Percentiles rank a stretch among this genome's conserved stretches.
Evolutionary conservation across 1,284 basidiomycete genomes (phyloP).

Genomic region (Puccinia hordei): DNA sequence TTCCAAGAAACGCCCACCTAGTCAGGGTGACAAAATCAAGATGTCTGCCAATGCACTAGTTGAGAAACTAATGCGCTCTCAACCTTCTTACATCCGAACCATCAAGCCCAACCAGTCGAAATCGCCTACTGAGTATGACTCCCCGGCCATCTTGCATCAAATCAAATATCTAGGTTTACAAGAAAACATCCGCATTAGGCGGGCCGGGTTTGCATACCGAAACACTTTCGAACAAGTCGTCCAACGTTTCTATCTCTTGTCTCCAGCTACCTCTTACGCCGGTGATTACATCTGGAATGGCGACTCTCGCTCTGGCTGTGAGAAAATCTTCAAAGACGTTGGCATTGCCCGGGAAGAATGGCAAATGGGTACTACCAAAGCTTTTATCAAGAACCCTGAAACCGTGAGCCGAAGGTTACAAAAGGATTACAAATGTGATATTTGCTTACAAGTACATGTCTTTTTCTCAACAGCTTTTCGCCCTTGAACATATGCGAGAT

Average conservation of each 20-base stretch:
- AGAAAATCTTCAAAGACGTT: conserved; percentile 88
- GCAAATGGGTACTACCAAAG: conserved; percentile 99
- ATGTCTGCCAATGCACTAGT: conserved; percentile 89
- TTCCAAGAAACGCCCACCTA: conserved; percentile 97
- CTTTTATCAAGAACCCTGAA: conserved; percentile 99
- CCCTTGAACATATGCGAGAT: conserved; percentile 96
- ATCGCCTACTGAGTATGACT: conserved; percentile 86
- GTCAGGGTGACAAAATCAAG: conserved; percentile 98
- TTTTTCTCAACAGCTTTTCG: conserved; percentile 74
- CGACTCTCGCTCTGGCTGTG: conserved; percentile 85
- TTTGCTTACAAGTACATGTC: neutral
- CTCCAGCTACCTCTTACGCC: conserved; percentile 92
- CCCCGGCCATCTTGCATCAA: conserved; percentile 92
- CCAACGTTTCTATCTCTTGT: conserved; percentile 89
- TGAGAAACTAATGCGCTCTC: conserved; percentile 91
- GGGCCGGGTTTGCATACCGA: conserved; percentile 95
- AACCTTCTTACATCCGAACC: conserved; percentile 97
- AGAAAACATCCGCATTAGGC: conserved; percentile 95
- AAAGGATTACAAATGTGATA: neutral
- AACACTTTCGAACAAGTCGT: conserved; percentile 99
- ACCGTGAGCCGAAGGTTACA: conserved; percentile 67
- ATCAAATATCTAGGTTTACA: conserved; percentile 98
- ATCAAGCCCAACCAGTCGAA: conserved; percentile 99
- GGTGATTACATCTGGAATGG: conserved; percentile 98
- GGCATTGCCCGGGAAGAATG: conserved; percentile 95